Base-by-base conservation (phyloP, 805 yeast genomes). In the Wickerhamiella brachini region DNA sequence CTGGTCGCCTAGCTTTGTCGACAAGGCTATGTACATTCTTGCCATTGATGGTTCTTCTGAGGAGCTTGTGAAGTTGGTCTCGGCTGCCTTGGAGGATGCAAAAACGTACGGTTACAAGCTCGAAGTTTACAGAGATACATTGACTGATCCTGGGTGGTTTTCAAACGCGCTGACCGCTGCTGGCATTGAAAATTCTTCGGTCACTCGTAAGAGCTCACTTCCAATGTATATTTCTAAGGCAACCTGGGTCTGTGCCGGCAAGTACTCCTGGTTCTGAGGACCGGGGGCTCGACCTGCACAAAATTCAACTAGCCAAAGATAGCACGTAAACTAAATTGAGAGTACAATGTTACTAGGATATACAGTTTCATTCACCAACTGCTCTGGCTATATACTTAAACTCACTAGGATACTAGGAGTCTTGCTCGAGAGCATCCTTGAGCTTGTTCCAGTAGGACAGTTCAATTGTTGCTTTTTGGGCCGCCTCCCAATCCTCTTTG, bases 371-470 rank as follows among this genome's bases (percentile, higher is more conserved):
- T n/a, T n/a, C n/a, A n/a, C n/a, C n/a, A n/a, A n/a, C n/a, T n/a
- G n/a, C n/a, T n/a, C n/a, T n/a, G n/a, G n/a, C n/a, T 29, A 15
- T 23, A 13, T 23, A 26, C 24, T 5, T 6, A 21, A 8, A 21
- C 15, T 45, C 9, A 15, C n/a, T n/a, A n/a, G 38, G 22, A 23
- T 39, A 6, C 26, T 24, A 24, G 9, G 24, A 24, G 34, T 51
- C 34, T 20, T 87, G 65, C 31, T 77, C 79, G 44, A 88, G 74
- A 5, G 86, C 87, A 42, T 75, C 75, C 47, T 78, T 78, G 34
- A 90, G 78, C 62, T 85, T 89, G 47, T 73, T 72, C 95, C 95
- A 88, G 63, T 88, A 90, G 64, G 85, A 85, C 55, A 90, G 68
- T 56, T 76, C 77, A 22, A 87, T 77, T 1, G 94, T 81, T 53